Conservation (phyloP, 2,329 filamentous ascomycete genomes). For the Diaporthe velutina region DNA sequence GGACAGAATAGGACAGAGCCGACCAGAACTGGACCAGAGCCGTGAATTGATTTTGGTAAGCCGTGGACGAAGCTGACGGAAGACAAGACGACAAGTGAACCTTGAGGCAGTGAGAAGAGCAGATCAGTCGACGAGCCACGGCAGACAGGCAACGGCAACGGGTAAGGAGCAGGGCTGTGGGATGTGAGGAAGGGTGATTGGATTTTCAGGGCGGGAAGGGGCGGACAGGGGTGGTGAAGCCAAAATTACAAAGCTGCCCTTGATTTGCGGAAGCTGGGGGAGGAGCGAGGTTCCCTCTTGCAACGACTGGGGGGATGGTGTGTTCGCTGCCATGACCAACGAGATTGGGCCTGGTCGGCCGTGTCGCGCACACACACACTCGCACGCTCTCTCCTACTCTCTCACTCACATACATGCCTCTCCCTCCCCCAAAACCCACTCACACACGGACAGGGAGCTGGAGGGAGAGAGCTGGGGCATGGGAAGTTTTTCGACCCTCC, state of each 20-base stretch:
- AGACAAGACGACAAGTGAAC: constrained; percentile 26
- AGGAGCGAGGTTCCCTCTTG: constrained; percentile 23
- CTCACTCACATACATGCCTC: not conserved
- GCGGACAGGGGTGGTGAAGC: constrained; percentile 32
- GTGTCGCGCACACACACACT: not conserved
- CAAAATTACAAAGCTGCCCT: constrained; percentile 34
- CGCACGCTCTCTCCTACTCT: not conserved
- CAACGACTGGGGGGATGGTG: constrained; percentile 22
- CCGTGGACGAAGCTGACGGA: constrained; percentile 23
- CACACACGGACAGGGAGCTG: constrained; percentile 14
- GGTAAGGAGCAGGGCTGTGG: constrained; percentile 37
- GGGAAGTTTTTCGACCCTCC: constrained; percentile 27
- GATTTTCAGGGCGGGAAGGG: constrained; percentile 34
- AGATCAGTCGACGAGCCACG: constrained; percentile 31
- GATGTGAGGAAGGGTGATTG: constrained; percentile 40
- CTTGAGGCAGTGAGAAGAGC: constrained; percentile 19
- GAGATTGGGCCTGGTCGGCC: constrained; percentile 29
- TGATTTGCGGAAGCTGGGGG: constrained; percentile 27
- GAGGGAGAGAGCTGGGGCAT: not conserved
- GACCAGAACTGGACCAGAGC: constrained; percentile 7
- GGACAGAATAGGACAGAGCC: constrained; percentile 14
- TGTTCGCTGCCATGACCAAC: constrained; percentile 18
- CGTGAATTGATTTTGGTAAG: constrained; percentile 21
- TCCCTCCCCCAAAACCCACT: not conserved
- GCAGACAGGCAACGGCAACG: constrained; percentile 22